Evolutionary conservation across 768 basidiomycete genomes (phyloP).

Genomic region (Amanita brunnescens): DNA sequence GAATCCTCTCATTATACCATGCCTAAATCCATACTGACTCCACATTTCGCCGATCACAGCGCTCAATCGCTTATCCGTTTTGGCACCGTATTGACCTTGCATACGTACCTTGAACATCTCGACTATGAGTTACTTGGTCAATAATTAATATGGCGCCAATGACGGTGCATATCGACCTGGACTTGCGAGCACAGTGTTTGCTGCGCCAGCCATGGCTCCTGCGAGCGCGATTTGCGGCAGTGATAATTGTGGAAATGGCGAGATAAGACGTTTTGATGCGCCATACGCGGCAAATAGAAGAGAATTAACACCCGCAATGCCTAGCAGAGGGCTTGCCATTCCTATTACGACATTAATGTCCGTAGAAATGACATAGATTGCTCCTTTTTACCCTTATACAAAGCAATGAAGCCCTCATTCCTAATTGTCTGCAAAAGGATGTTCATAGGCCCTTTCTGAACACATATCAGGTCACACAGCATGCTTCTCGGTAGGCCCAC

Average conservation of each 20-base stretch:
- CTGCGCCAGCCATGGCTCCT: conserved; percentile 88
- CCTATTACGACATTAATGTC: conserved; percentile 32
- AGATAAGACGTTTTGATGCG: conserved; percentile 71
- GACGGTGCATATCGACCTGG: conserved; percentile 48
- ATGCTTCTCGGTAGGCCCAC: conserved; percentile 15
- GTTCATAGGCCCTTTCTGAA: conserved; percentile 89
- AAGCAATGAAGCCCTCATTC: conserved; percentile 86
- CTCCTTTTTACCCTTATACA: conserved; percentile 74
- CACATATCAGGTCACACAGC: conserved; percentile 10
- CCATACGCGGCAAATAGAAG: conserved; percentile 89
- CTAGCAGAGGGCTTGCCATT: conserved; percentile 85
- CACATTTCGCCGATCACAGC: conserved; percentile 77
- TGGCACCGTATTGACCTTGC: conserved; percentile 90
- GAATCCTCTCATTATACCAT: conserved; percentile 94
- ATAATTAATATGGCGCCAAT: not conserved
- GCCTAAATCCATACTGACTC: conserved; percentile 73
- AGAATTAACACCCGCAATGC: conserved; percentile 94
- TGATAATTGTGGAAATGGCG: conserved; percentile 80
- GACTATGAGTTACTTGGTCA: conserved; percentile 32
- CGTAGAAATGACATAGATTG: not conserved
- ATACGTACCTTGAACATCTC: conserved; percentile 99
- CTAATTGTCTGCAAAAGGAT: conserved; percentile 73
- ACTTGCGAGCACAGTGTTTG: conserved; percentile 83
- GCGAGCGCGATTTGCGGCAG: conserved; percentile 75
- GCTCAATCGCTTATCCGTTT: conserved; percentile 69